Evolutionary conservation across 805 yeast genomes (phyloP).

Genomic region (Candida parachauliodes): DNA sequence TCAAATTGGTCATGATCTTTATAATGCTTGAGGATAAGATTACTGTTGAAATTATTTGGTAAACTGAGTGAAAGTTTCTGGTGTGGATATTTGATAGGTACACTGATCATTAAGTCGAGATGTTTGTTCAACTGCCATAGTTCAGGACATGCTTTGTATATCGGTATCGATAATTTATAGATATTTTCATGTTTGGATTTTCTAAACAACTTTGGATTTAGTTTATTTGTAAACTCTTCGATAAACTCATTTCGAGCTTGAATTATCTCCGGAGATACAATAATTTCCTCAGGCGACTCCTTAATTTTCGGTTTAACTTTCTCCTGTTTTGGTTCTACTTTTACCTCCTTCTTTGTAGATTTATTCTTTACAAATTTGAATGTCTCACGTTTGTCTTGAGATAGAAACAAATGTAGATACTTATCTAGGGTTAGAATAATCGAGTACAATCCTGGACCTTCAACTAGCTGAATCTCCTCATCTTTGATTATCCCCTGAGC

Average conservation of each 20-base stretch:
- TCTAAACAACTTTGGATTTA: constrained; percentile 27
- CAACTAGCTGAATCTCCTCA: constrained; percentile 30
- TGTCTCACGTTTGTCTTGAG: constrained; percentile 57
- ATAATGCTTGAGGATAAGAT: constrained; percentile 23
- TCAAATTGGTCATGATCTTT: constrained; percentile 13
- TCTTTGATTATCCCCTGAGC: constrained; percentile 19
- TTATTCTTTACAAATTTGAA: constrained; percentile 51
- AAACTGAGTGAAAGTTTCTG: constrained; percentile 18
- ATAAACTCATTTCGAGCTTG: constrained; percentile 16
- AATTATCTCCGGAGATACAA: constrained; percentile 10
- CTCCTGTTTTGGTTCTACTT: constrained; percentile 1
- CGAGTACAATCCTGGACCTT: constrained; percentile 51
- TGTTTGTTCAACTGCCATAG: constrained; percentile 24
- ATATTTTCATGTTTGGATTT: constrained; percentile 19
- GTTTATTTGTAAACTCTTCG: constrained; percentile 25
- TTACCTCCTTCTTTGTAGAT: constrained; percentile 9
- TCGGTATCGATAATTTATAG: constrained; percentile 32
- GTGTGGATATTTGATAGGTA: constrained; percentile 35
- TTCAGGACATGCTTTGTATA: constrained; percentile 19
- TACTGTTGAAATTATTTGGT: constrained; percentile 29
- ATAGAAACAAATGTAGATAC: constrained; percentile 55
- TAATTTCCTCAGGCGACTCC: background rate
- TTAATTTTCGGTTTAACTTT: constrained; percentile 6
- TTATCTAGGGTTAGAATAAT: constrained; percentile 54
- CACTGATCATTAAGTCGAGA: constrained; percentile 28